Evolutionary conservation across 164 flowering plant genomes (phyloP).

Genomic region (Pachysandra terminalis): DNA sequence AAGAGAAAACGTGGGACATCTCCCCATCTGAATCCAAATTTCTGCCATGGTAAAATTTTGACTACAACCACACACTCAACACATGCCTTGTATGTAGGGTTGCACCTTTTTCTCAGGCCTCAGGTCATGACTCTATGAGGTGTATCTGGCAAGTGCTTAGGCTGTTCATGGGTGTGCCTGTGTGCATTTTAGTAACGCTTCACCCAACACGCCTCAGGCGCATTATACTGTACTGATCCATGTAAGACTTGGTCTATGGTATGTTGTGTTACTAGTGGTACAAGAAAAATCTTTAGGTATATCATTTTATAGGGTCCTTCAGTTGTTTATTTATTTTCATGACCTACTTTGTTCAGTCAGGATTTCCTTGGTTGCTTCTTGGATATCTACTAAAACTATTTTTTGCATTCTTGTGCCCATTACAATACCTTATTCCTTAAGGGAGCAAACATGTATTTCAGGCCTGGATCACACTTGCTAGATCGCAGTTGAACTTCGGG

Average conservation of each 20-base stretch:
- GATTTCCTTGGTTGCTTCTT: background rate
- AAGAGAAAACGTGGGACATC: too few relatives aligned
- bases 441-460: conserved; percentile 16
- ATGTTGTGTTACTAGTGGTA: background rate
- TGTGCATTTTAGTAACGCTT: too few relatives aligned
- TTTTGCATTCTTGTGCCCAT: background rate
- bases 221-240: background rate
- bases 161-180: too few relatives aligned
- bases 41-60: too few relatives aligned
- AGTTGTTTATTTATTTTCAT: too few relatives aligned
- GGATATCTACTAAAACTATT: too few relatives aligned
- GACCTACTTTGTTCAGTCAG: background rate
- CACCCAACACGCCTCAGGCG: background rate
- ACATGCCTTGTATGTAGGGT: too few relatives aligned
- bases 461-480: conserved; percentile 93
- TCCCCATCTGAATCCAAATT: too few relatives aligned
- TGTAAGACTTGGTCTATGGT: background rate
- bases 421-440: background rate
- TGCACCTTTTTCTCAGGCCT: too few relatives aligned
- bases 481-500: conserved; percentile 87
- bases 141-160: too few relatives aligned
- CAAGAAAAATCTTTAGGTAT: background rate
- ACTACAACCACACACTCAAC: too few relatives aligned
- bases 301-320: background rate
- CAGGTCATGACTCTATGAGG: too few relatives aligned